Evolutionary conservation across 2,329 filamentous ascomycete genomes (phyloP).

Genomic region (Pyrenochaeta sp.): DNA sequence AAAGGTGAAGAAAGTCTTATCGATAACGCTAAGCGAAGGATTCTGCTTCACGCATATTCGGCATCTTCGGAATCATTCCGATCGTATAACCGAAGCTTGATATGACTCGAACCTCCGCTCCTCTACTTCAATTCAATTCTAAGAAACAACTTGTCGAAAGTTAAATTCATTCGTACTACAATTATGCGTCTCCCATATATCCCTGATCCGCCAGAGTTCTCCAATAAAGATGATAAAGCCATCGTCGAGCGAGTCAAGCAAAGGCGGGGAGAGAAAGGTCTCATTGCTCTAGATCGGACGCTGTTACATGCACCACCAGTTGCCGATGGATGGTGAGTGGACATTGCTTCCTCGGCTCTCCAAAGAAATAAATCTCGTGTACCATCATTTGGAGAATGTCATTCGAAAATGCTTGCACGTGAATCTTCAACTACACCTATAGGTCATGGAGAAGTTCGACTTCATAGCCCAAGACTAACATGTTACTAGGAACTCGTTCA

Average conservation of each 20-base stretch:
- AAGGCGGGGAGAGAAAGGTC: constrained; percentile 58
- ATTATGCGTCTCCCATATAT: constrained; percentile 65
- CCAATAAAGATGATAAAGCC: constrained; percentile 57
- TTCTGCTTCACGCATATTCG: constrained; percentile 1
- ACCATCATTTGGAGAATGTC: not conserved
- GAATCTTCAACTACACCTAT: too few species aligned
- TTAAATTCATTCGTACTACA: not conserved
- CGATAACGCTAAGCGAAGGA: constrained; percentile 15
- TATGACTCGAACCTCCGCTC: not conserved
- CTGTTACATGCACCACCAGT: constrained; percentile 64
- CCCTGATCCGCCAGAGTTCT: constrained; percentile 58
- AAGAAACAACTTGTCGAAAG: not conserved
- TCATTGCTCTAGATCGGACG: constrained; percentile 63
- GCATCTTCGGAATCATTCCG: constrained; percentile 20
- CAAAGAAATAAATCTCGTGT: not conserved
- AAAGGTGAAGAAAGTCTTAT: constrained; percentile 14
- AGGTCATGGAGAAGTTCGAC: not conserved
- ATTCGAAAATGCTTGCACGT: too few species aligned
- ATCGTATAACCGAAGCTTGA: not conserved
- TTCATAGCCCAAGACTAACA: not conserved
- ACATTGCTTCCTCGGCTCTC: not conserved
- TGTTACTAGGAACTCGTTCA: constrained; percentile 59
- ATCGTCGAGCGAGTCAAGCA: constrained; percentile 61
- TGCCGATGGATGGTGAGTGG: constrained; percentile 61
- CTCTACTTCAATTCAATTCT: not conserved